These are phyloP conservation scores for Boehmeria nivea DNA, from an alignment of 306 rosid genomes.

Conservation along the genomic window DNA sequence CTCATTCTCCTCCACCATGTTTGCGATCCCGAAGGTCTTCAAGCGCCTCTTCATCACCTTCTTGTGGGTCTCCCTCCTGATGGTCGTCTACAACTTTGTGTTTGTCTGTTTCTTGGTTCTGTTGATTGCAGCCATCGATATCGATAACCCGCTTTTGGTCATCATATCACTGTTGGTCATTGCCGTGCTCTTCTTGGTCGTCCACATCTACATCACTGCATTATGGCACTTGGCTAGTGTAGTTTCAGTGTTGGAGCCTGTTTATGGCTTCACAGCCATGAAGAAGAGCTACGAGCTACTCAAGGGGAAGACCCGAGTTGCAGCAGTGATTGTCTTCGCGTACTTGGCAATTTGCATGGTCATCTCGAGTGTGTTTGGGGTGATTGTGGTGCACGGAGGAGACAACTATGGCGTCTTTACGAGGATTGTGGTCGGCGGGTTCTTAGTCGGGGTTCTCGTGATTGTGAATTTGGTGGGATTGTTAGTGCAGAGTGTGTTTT, in stretches of 20 bases:
- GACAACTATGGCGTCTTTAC: slow-evolving; percentile 39
- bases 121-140: slow-evolving; percentile 46
- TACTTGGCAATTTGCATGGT: slow-evolving; percentile 52
- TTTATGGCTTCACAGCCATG: slow-evolving; percentile 78
- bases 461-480: slow-evolving; percentile 82
- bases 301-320: slow-evolving; percentile 58
- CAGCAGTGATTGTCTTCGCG: slow-evolving; percentile 43
- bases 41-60: slow-evolving; percentile 81
- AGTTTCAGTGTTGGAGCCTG: slow-evolving; percentile 74
- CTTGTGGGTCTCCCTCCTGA: slow-evolving; percentile 68
- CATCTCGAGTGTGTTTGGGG: slow-evolving; percentile 48
- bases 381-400: slow-evolving; percentile 74
- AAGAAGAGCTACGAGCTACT: slow-evolving; percentile 74
- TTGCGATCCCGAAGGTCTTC: slow-evolving; percentile 82
- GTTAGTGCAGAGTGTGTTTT: slow-evolving; percentile 84
- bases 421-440: slow-evolving; percentile 78
- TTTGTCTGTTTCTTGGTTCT: slow-evolving; percentile 41
- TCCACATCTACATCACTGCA: slow-evolving; percentile 76
- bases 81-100: slow-evolving; percentile 57
- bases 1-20: slow-evolving; percentile 60
- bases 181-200: slow-evolving; percentile 49
- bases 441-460: slow-evolving; percentile 78
- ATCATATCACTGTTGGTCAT: slow-evolving; percentile 28
- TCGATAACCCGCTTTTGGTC: slow-evolving; percentile 33
- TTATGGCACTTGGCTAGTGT: slow-evolving; percentile 92